Percentiles rank a stretch among this genome's conserved stretches.
Conservation (phyloP, 2,329 filamentous ascomycete genomes). For the Gaeumannomyces tritici region DNA sequence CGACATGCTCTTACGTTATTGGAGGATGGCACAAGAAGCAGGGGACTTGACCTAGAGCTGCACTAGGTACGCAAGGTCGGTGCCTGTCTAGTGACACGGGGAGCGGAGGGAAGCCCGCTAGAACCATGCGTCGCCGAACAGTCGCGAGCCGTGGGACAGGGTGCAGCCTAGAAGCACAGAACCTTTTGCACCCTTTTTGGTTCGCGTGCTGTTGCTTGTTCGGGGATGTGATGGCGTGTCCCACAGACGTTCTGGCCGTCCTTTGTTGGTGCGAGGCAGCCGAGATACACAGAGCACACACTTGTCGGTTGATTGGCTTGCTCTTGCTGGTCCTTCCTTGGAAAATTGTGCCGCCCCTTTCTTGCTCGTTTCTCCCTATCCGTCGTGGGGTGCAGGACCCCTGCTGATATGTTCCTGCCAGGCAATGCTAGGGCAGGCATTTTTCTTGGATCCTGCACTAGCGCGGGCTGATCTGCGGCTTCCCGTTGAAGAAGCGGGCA, state of each 20-base stretch:
- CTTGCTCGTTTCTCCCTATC: background rate
- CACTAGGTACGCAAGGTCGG: too few species aligned
- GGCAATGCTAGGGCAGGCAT: too few species aligned
- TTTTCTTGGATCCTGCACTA: background rate
- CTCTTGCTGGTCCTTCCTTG: too few species aligned
- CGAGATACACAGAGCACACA: too few species aligned
- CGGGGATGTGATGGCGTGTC: background rate
- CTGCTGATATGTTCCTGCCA: background rate
- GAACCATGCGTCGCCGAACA: too few species aligned
- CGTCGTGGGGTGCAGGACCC: background rate
- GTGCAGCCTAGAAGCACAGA: background rate
- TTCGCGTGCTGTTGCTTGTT: background rate
- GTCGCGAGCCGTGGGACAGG: background rate
- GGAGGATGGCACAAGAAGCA: background rate
- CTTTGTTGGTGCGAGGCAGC: background rate
- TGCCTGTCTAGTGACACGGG: too few species aligned
- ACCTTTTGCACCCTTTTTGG: background rate
- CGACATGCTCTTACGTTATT: background rate
- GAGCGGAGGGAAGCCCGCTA: too few species aligned
- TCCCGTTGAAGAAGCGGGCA: background rate
- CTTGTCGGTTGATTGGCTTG: too few species aligned
- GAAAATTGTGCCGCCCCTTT: background rate
- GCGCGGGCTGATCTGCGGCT: background rate
- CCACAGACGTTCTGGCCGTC: background rate
- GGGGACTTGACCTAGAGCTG: too few species aligned